Conservation (phyloP, 2,329 filamentous ascomycete genomes). For the Paraconiothyrium brasiliense region DNA sequence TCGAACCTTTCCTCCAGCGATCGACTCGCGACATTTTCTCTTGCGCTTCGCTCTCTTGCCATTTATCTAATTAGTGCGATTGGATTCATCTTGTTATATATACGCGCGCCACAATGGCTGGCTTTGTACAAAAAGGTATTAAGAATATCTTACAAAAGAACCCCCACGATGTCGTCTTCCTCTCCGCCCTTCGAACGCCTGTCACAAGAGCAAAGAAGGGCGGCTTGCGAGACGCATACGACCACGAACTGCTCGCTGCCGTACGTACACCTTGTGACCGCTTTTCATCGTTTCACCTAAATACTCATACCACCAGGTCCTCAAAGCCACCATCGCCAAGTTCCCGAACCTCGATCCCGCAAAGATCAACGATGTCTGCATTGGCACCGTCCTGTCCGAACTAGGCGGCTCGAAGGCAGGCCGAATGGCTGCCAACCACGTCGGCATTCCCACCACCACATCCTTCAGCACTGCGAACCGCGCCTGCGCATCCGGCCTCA, state of each 20-base stretch:
- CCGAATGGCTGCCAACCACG: constrained; percentile 88
- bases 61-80: constrained; percentile 15
- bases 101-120: constrained; percentile 46
- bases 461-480: constrained; percentile 88
- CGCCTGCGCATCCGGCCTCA: constrained; percentile 81
- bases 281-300: neutral
- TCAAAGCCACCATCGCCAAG: constrained; percentile 74
- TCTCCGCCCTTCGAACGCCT: constrained; percentile 89
- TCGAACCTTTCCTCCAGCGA: neutral
- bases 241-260: constrained; percentile 82
- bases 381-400: constrained; percentile 90
- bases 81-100: constrained; percentile 25
- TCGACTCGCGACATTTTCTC: neutral
- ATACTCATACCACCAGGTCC: constrained; percentile 55
- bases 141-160: constrained; percentile 79
- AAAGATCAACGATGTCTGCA: constrained; percentile 79
- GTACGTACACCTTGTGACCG: constrained; percentile 48
- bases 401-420: constrained; percentile 90
- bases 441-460: constrained; percentile 76
- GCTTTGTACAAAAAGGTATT: constrained; percentile 68
- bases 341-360: constrained; percentile 77
- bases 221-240: constrained; percentile 84
- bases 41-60: constrained; percentile 11
- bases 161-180: constrained; percentile 84
- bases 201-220: constrained; percentile 86